phyloP scores from a whole-genome alignment of 1,139 yeast species.

The Arxiozyma slooffiae region DNA sequence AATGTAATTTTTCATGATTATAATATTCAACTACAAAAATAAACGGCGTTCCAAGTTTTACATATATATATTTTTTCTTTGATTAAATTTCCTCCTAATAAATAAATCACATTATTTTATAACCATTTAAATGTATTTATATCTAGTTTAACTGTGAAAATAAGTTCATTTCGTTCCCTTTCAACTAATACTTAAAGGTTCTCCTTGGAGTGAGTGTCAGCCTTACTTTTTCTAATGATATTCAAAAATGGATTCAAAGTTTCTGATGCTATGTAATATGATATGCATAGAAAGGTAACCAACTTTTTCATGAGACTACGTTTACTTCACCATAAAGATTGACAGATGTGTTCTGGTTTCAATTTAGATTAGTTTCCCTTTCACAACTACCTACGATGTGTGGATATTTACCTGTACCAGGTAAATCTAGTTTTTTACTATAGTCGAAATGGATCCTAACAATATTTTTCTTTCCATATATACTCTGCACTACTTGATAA shows the following conservation, averaged over 20 bases:
- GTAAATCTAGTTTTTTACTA: slow-evolving; percentile 28
- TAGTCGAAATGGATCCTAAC: slow-evolving; percentile 36
- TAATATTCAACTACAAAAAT: slow-evolving; percentile 28
- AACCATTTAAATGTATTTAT: slow-evolving; percentile 36
- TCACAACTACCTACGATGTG: slow-evolving; percentile 41
- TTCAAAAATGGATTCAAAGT: slow-evolving; percentile 15
- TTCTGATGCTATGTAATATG: slow-evolving; percentile 31
- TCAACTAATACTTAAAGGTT: slow-evolving; percentile 27
- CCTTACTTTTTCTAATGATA: slow-evolving; percentile 11
- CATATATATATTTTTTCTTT: slow-evolving; percentile 10
- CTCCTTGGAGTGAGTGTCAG: slow-evolving; percentile 14
- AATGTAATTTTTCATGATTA: slow-evolving; percentile 39
- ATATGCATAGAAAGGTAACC: slow-evolving; percentile 50
- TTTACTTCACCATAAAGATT: slow-evolving; percentile 67
- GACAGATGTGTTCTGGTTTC: slow-evolving; percentile 35
- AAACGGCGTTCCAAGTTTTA: slow-evolving; percentile 18
- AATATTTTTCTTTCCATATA: slow-evolving; percentile 40
- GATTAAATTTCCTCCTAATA: slow-evolving; percentile 22
- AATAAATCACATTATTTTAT: slow-evolving; percentile 36
- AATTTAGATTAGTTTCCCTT: slow-evolving; percentile 15
- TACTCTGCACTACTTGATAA: slow-evolving; percentile 40
- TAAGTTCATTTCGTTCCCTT: slow-evolving; percentile 26
- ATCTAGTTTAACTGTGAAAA: slow-evolving; percentile 33
- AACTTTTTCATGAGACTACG: slow-evolving; percentile 46
- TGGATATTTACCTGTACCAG: slow-evolving; percentile 18